phyloP scores from a whole-genome alignment of 164 flowering plant genomes.

The Vitis labrusca region DNA sequence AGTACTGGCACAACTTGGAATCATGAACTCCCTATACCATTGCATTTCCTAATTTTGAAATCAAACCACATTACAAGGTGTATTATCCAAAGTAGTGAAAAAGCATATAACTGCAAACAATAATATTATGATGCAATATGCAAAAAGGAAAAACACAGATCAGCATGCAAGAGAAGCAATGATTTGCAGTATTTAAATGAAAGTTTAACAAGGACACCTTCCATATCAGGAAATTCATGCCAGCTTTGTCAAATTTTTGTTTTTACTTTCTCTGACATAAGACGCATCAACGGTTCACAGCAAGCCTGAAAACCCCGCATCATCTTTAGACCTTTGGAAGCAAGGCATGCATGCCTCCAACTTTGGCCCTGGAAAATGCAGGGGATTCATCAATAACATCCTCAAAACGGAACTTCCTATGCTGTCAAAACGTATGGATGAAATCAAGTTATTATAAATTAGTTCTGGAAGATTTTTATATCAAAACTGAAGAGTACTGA shows the following conservation, averaged over 20 bases:
- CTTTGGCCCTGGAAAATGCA: slow-evolving; percentile 68
- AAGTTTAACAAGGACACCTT: slow-evolving; percentile 13
- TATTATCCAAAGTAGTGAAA: background rate
- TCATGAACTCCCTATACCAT: background rate
- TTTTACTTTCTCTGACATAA: slow-evolving; percentile 19
- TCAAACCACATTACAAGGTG: background rate
- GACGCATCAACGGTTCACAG: slow-evolving; percentile 16
- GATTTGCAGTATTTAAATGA: background rate
- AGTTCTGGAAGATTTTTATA: background rate
- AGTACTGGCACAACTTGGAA: too few relatives aligned
- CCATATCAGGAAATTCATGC: slow-evolving; percentile 14
- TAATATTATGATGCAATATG: background rate
- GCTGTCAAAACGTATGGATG: slow-evolving; percentile 30
- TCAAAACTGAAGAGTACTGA: slow-evolving; percentile 5
- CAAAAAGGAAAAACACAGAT: background rate
- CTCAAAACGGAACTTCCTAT: slow-evolving; percentile 20
- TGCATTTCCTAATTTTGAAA: background rate
- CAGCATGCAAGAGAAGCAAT: background rate
- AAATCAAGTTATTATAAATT: slow-evolving; percentile 15
- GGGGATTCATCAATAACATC: slow-evolving; percentile 52
- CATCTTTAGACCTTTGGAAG: slow-evolving; percentile 61
- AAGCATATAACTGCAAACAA: background rate
- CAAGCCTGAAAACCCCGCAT: slow-evolving; percentile 42
- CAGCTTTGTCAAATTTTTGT: slow-evolving; percentile 14
- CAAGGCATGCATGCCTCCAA: slow-evolving; percentile 58